A percentile compares a stretch with the other conserved stretches of the same genome.
Conservation (phyloP, 2,329 filamentous ascomycete genomes). For the Trichocomaceae sp. region DNA sequence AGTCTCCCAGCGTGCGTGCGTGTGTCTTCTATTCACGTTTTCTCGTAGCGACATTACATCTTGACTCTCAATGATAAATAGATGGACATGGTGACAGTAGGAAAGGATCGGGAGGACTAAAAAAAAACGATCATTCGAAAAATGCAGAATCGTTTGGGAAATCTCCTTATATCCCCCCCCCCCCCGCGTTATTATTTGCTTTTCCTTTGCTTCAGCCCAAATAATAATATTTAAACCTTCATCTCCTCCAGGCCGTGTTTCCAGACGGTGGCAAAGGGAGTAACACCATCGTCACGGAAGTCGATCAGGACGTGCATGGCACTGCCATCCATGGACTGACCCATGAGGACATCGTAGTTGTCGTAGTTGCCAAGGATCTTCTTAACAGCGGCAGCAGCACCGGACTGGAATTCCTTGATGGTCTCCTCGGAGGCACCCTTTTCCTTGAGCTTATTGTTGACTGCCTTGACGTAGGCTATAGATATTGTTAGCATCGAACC, state of each 20-base stretch:
- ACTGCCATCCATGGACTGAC: slow-evolving; percentile 86
- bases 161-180: background rate
- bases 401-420: slow-evolving; percentile 72
- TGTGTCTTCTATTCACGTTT: slow-evolving; percentile 19
- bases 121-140: background rate
- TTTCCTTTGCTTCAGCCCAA: background rate
- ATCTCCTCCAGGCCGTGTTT: slow-evolving; percentile 84
- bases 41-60: slow-evolving; percentile 15
- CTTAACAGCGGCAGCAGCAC: slow-evolving; percentile 69
- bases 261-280: slow-evolving; percentile 85
- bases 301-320: slow-evolving; percentile 94
- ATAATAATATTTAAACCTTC: slow-evolving; percentile 66
- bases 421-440: slow-evolving; percentile 57
- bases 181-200: background rate
- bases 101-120: background rate
- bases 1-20: background rate
- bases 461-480: slow-evolving; percentile 81
- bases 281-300: slow-evolving; percentile 94
- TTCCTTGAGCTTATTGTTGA: slow-evolving; percentile 65
- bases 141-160: background rate
- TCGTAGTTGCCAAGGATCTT: slow-evolving; percentile 84
- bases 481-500: slow-evolving; percentile 1
- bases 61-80: slow-evolving; percentile 4
- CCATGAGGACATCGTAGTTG: slow-evolving; percentile 91
- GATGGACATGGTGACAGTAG: background rate